Percentiles rank a stretch among this genome's conserved stretches.
These are phyloP conservation scores for Syzygium oleosum DNA, from an alignment of 345 rosid genomes.

Conservation along the genomic window DNA sequence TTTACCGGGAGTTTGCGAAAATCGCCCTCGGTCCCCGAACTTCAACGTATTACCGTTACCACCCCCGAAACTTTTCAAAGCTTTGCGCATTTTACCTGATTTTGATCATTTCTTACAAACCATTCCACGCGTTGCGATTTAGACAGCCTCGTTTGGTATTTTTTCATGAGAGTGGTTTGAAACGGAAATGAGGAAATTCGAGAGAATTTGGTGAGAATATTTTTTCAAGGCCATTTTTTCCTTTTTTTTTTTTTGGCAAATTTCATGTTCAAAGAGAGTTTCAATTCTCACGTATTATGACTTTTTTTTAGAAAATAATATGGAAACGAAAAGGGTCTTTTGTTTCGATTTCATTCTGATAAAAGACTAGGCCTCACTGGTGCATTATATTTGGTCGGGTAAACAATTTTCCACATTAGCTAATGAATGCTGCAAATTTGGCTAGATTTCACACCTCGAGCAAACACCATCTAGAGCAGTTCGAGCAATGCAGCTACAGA, in stretches of 20 bases:
- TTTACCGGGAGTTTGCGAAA: not conserved
- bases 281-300: not conserved
- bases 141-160: not conserved
- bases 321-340: not conserved
- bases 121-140: not conserved
- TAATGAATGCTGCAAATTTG: not conserved
- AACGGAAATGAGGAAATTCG: not conserved
- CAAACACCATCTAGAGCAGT: not conserved
- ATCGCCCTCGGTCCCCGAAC: not conserved
- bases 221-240: not conserved
- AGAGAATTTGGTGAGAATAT: not conserved
- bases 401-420: not conserved
- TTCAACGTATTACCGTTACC: not conserved
- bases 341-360: accelerated
- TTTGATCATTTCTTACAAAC: not conserved
- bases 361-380: not conserved
- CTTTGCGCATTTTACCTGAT: not conserved
- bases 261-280: not conserved
- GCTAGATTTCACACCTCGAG: not conserved
- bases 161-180: not conserved
- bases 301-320: accelerated
- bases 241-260: not conserved
- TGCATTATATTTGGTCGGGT: not conserved
- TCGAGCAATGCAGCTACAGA: not conserved
- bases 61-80: not conserved